Conservation (phyloP, 2,329 filamentous ascomycete genomes). For the Aspergillus fischeri region DNA sequence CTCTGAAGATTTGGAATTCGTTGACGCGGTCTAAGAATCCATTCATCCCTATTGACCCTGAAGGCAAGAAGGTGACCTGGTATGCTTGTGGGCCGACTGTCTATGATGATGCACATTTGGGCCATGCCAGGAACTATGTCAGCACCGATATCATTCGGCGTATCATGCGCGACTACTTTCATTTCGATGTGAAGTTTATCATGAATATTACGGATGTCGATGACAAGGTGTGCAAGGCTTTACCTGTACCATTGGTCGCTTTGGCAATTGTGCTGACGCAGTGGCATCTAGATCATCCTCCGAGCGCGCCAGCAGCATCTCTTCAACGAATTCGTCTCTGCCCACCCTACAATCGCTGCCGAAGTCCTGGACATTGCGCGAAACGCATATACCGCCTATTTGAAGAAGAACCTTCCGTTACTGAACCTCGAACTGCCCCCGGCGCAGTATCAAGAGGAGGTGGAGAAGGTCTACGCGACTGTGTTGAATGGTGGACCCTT, state of each 20-base stretch:
- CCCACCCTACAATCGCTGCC: constrained; percentile 42
- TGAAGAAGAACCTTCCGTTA: constrained; percentile 64
- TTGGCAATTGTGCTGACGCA: constrained; percentile 7
- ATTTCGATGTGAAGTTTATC: constrained; percentile 77
- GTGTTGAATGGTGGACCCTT: constrained; percentile 54
- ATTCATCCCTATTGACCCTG: constrained; percentile 68
- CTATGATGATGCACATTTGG: constrained; percentile 76
- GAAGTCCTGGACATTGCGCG: constrained; percentile 48
- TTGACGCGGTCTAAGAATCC: constrained; percentile 69
- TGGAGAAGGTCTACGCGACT: constrained; percentile 50
- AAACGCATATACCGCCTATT: constrained; percentile 53
- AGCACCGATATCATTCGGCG: constrained; percentile 83
- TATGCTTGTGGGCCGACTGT: constrained; percentile 87
- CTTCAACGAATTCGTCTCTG: constrained; percentile 62
- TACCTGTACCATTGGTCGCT: neutral
- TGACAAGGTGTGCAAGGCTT: constrained; percentile 54
- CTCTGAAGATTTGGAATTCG: constrained; percentile 75
- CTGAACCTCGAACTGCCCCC: constrained; percentile 44
- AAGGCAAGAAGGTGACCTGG: constrained; percentile 69
- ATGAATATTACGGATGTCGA: constrained; percentile 92
- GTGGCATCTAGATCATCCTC: constrained; percentile 52
- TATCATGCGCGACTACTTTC: constrained; percentile 78
- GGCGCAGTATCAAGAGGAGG: constrained; percentile 45
- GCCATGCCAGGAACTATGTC: constrained; percentile 87
- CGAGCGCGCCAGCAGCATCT: constrained; percentile 72